phyloP scores from a whole-genome alignment of 1,284 basidiomycete species.

The Porphyrellus sp. region DNA sequence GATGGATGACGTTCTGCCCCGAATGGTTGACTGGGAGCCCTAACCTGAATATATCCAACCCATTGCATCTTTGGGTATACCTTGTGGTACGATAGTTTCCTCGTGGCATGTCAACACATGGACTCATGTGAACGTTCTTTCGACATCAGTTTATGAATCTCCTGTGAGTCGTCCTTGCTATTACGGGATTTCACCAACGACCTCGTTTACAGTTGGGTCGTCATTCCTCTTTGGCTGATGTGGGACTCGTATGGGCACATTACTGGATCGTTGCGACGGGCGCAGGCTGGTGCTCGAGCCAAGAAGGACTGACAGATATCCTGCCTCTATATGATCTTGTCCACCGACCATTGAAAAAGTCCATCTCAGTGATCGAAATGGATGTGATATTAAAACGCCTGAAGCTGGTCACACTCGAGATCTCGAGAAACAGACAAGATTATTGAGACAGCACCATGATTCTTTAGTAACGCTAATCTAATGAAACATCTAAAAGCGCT shows the following conservation, averaged over 20 bases:
- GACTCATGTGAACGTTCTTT: slow-evolving; percentile 2
- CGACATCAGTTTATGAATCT: slow-evolving; percentile 67
- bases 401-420: background rate
- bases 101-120: background rate
- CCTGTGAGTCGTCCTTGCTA: slow-evolving; percentile 48
- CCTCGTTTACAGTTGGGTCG: slow-evolving; percentile 60
- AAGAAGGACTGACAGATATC: slow-evolving; percentile 38
- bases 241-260: slow-evolving; percentile 72
- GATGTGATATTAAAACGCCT: background rate
- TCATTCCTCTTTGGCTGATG: slow-evolving; percentile 72
- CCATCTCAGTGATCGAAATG: background rate
- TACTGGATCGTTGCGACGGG: slow-evolving; percentile 50
- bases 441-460: background rate
- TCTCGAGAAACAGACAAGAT: too few relatives aligned
- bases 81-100: slow-evolving; percentile 40
- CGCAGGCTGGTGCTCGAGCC: slow-evolving; percentile 36
- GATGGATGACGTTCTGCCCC: slow-evolving; percentile 83
- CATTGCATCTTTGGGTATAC: slow-evolving; percentile 56
- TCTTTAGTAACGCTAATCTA: background rate
- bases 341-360: background rate
- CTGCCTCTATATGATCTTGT: background rate
- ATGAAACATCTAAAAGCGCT: background rate
- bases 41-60: slow-evolving; percentile 66
- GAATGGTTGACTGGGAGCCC: slow-evolving; percentile 80
- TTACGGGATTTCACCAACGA: slow-evolving; percentile 13